phyloP scores from a whole-genome alignment of 192 early-diverging fungal genomes.

The Umbelopsis vinacea region DNA sequence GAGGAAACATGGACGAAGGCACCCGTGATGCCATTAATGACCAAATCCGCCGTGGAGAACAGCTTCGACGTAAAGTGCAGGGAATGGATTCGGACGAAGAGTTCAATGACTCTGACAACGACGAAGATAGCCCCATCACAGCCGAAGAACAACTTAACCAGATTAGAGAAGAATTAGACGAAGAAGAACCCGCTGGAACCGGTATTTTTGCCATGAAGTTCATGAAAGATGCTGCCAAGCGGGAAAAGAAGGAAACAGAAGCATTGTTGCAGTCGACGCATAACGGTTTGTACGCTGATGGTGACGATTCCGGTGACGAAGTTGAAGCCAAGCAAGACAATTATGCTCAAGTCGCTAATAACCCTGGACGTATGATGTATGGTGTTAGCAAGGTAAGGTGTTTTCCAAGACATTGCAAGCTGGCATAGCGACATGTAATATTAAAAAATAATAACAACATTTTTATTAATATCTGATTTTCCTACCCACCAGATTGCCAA shows the following conservation, averaged over 20 bases:
- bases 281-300: slow-evolving; percentile 50
- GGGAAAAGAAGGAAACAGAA: slow-evolving; percentile 52
- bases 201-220: slow-evolving; percentile 97
- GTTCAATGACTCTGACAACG: slow-evolving; percentile 35
- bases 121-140: slow-evolving; percentile 50
- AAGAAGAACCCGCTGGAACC: slow-evolving; percentile 61
- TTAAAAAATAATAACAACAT: too few relatives aligned
- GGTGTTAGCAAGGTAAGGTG: slow-evolving; percentile 37
- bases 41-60: slow-evolving; percentile 79
- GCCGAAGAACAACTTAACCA: slow-evolving; percentile 46
- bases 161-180: slow-evolving; percentile 53
- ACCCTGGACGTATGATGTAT: slow-evolving; percentile 69
- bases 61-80: slow-evolving; percentile 81
- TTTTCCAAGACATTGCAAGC: neutral
- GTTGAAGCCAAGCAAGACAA: slow-evolving; percentile 27
- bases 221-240: slow-evolving; percentile 85
- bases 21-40: slow-evolving; percentile 83
- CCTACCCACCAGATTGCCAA: neutral
- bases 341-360: slow-evolving; percentile 46
- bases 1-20: slow-evolving; percentile 59
- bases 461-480: too few relatives aligned
- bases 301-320: slow-evolving; percentile 40
- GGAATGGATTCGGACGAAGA: slow-evolving; percentile 63
- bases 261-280: slow-evolving; percentile 51
- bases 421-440: neutral